Conservation (phyloP, 225 moss, liverwort and hornwort species). For the Bryoerythrophyllum caledonicum region DNA sequence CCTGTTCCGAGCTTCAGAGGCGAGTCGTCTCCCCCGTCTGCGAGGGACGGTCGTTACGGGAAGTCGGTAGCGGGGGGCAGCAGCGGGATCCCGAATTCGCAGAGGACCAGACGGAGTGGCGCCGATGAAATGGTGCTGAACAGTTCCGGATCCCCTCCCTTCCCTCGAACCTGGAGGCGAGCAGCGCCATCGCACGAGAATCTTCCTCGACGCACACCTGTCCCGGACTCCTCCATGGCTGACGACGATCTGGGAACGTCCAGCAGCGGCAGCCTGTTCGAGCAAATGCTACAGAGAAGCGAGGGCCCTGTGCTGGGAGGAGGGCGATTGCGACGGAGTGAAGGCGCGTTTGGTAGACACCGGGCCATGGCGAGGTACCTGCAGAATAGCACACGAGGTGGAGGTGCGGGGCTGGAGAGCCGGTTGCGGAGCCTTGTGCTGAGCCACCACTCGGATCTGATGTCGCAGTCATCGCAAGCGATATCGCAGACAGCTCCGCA, state of each 20-base stretch:
- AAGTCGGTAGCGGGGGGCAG: slow-evolving; percentile 55
- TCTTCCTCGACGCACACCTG: slow-evolving; percentile 47
- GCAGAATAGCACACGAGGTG: slow-evolving; percentile 48
- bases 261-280: slow-evolving; percentile 58
- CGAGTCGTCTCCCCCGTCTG: slow-evolving; percentile 34
- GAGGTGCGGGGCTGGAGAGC: slow-evolving; percentile 34
- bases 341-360: slow-evolving; percentile 55
- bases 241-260: slow-evolving; percentile 50
- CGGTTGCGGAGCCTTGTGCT: slow-evolving; percentile 59
- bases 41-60: slow-evolving; percentile 50
- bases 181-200: slow-evolving; percentile 66
- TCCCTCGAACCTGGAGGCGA: slow-evolving; percentile 65
- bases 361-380: slow-evolving; percentile 59
- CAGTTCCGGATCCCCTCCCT: slow-evolving; percentile 52
- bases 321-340: slow-evolving; percentile 61
- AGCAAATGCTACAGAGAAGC: slow-evolving; percentile 59
- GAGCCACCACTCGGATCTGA: slow-evolving; percentile 44
- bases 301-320: slow-evolving; percentile 47
- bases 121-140: slow-evolving; percentile 39
- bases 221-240: slow-evolving; percentile 54
- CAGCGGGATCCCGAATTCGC: slow-evolving; percentile 33
- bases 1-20: slow-evolving; percentile 38
- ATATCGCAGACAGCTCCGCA: slow-evolving; percentile 45
- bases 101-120: slow-evolving; percentile 46
- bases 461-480: slow-evolving; percentile 47